Evolutionary conservation across 108 stramenopile genomes (phyloP).

Genomic region (Discostella pseudostelligera): DNA sequence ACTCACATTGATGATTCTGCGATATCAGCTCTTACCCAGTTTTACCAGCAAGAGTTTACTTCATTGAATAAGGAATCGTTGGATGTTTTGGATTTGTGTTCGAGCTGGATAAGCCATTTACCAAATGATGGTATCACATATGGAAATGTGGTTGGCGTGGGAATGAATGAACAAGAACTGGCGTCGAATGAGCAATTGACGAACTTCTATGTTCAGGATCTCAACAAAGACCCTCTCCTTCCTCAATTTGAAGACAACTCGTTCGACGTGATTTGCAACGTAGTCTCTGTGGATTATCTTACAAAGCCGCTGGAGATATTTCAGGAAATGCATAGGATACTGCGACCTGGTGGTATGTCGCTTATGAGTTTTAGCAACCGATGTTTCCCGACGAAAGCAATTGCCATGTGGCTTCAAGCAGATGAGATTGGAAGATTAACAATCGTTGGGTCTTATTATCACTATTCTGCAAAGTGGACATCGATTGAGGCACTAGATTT

Average conservation of each 20-base stretch:
- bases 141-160: slow-evolving; percentile 62
- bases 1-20: slow-evolving; percentile 80
- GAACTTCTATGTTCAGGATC: slow-evolving; percentile 56
- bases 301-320: slow-evolving; percentile 68
- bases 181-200: slow-evolving; percentile 61
- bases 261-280: slow-evolving; percentile 72
- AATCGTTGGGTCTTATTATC: slow-evolving; percentile 70
- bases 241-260: slow-evolving; percentile 58
- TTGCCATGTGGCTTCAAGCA: slow-evolving; percentile 78
- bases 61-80: slow-evolving; percentile 31
- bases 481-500: slow-evolving; percentile 68
- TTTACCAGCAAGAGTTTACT: slow-evolving; percentile 53
- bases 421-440: slow-evolving; percentile 72
- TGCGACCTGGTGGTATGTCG: slow-evolving; percentile 66
- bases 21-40: slow-evolving; percentile 53
- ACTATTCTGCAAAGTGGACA: slow-evolving; percentile 61
- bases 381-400: slow-evolving; percentile 80
- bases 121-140: slow-evolving; percentile 43
- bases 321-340: slow-evolving; percentile 66
- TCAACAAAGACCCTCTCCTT: slow-evolving; percentile 57
- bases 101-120: slow-evolving; percentile 69
- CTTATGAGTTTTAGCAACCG: slow-evolving; percentile 72
- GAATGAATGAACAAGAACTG: slow-evolving; percentile 78
- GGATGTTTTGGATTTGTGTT: slow-evolving; percentile 75
- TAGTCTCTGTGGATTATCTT: slow-evolving; percentile 76